Evolutionary conservation across 352 stramenopile species (phyloP), one percentile per base, ranked within the genome.

Genomic region (Pilasporangium apinafurcum): DNA sequence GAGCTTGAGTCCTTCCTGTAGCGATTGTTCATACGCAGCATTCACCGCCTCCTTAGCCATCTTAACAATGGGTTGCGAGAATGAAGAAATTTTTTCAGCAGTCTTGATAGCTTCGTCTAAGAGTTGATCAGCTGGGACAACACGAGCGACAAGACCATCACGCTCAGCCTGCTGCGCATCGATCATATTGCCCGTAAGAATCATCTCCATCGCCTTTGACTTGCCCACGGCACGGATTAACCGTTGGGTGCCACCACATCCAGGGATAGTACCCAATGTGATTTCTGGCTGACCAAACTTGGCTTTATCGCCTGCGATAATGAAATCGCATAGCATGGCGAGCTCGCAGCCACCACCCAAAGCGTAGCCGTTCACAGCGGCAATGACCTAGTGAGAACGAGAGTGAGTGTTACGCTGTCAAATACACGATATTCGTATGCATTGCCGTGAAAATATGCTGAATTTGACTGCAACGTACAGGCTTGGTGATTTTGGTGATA

Each of bases 241-340:
- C 29, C 96, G 73, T 78, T 99, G 96, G 0, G 96, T 99, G 33
- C 96, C 96, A 40, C 96, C 97, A 40, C 73, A 84, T 56, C 93
- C 92, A n/a, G 96, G 95, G 52, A 99, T 99, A 26, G 97, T 96
- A 30, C 96, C 96, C 13, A 99, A 78, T 48, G 93, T 98, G 59
- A 99, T 98, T 80, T 99, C 96, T 1, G 96, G 96, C 68, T 99
- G 96, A 22, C 95, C 96, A 63, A 99, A 99, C 68, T 98, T 97
- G 41, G 96, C 96, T 48, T 85, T 95, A 49, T 97, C 90, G 35
- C 84, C 81, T 12, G 96, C 96, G 37, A 99, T 86, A 48, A 99
- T 96, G 46, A 99, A 95, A 65, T 99, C 96, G 58, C 96, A 99
- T 65, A 98, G 96, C 96, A 99, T 99, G 24, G 96, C 96, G 18